phyloP scores from a whole-genome alignment of 2,329 filamentous ascomycete genomes.

The Nothopassalora personata region DNA sequence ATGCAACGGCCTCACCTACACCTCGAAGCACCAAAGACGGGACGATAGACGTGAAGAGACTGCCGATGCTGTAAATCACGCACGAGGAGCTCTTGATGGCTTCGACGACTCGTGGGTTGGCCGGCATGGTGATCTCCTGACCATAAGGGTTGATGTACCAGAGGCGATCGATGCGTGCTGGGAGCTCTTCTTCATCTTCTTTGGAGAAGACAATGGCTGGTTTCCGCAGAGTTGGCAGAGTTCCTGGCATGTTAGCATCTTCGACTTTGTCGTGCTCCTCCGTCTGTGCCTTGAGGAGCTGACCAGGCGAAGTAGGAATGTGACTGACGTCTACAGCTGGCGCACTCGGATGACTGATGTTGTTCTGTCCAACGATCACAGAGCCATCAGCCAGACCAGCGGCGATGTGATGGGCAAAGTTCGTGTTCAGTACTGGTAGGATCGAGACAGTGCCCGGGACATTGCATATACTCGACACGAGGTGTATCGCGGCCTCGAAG shows the following conservation, averaged over 20 bases:
- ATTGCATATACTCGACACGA: constrained; percentile 80
- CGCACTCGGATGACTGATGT: constrained; percentile 77
- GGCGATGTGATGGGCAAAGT: constrained; percentile 91
- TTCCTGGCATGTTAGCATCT: constrained; percentile 76
- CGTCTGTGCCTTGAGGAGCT: constrained; percentile 33
- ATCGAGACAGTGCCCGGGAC: constrained; percentile 72
- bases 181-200: constrained; percentile 65
- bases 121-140: constrained; percentile 82
- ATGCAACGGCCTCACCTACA: constrained; percentile 58
- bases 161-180: constrained; percentile 70
- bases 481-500: constrained; percentile 87
- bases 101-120: constrained; percentile 73
- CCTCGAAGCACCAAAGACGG: constrained; percentile 75
- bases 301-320: constrained; percentile 23
- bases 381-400: constrained; percentile 72
- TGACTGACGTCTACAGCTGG: constrained; percentile 38
- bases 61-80: constrained; percentile 90
- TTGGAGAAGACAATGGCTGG: constrained; percentile 83
- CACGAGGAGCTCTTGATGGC: constrained; percentile 60
- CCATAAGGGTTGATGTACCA: constrained; percentile 99
- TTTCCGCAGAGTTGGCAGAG: constrained; percentile 70
- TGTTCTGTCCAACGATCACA: constrained; percentile 83
- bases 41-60: constrained; percentile 81
- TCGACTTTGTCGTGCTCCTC: constrained; percentile 62
- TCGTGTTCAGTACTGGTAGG: constrained; percentile 86